Conservation (phyloP, 352 stramenopile genomes). For the Phytophthora fragariae region DNA sequence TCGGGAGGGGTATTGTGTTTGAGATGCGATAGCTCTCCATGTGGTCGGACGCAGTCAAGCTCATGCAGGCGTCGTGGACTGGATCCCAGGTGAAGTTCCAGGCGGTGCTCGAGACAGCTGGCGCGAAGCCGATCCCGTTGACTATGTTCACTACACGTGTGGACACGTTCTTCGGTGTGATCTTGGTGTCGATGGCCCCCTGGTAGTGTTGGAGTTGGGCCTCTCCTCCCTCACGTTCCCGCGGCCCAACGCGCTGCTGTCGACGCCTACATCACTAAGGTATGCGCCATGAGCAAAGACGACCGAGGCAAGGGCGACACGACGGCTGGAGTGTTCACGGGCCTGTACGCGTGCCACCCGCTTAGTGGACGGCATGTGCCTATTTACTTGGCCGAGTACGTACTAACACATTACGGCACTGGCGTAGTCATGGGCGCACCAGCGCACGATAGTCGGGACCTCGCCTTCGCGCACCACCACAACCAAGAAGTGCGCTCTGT, state of each 20-base stretch:
- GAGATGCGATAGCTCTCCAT: slow-evolving; percentile 61
- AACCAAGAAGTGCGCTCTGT: slow-evolving; percentile 87
- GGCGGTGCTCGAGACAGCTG: slow-evolving; percentile 36
- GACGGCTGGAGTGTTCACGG: slow-evolving; percentile 93
- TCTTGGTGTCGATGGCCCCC: slow-evolving; percentile 96
- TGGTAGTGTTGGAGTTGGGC: slow-evolving; percentile 91
- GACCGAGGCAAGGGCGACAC: slow-evolving; percentile 74
- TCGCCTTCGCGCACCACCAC: slow-evolving; percentile 95
- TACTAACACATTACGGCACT: slow-evolving; percentile 97
- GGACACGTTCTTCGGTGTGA: slow-evolving; percentile 98
- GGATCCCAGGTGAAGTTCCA: slow-evolving; percentile 92
- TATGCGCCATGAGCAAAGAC: slow-evolving; percentile 76
- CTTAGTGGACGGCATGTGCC: slow-evolving; percentile 91
- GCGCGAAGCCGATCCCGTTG: slow-evolving; percentile 52
- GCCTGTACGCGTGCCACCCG: slow-evolving; percentile 94
- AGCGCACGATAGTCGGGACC: slow-evolving; percentile 97
- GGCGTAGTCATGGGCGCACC: slow-evolving; percentile 99
- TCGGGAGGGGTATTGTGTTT: background rate
- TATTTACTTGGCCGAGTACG: slow-evolving; percentile 98
- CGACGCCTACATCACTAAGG: slow-evolving; percentile 83
- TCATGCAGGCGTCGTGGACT: slow-evolving; percentile 97
- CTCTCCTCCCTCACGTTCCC: slow-evolving; percentile 67
- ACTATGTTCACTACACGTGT: slow-evolving; percentile 98
- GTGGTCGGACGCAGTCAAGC: slow-evolving; percentile 90
- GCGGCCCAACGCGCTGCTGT: slow-evolving; percentile 72